Evolutionary conservation across 495 filamentous ascomycete genomes (phyloP), one percentile per base, ranked within the genome.

Genomic region (Neurospora sp.): DNA sequence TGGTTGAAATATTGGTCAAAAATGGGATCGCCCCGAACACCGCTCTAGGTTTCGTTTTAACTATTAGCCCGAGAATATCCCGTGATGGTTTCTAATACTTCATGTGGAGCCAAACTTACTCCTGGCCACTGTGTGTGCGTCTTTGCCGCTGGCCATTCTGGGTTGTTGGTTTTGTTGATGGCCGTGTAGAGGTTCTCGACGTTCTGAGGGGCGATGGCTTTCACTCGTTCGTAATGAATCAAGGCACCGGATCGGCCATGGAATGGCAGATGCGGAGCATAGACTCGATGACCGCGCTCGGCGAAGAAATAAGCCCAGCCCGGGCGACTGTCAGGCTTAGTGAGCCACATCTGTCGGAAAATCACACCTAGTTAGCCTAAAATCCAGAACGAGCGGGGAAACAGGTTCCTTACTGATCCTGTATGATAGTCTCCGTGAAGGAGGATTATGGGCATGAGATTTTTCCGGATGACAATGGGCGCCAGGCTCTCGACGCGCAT

Each of bases 81-180:
- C 22, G 4, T 3, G 5, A 35, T 59, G 6, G 39, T 46, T 27
- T 39, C 14, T 20, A 37, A 20, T n/a, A 40, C 61, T 12, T 7
- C 14, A 18, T 38, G 7, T 39, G 53, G 74, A 22, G 40, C 20
- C 3, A 14, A 38, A 74, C 77, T 74, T 71, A 78, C 75, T 40
- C 87, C 86, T 14, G 87, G 86, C 84, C 86, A 89, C 80, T 89
- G 86, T n/a, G 82, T 85, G 70, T 88, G 86, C 27, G 82, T 76
- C 40, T 76, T 71, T 20, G 85, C 84, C 75, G 83, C 83, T 0
- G 82, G 81, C 82, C 84, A 88, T 8, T 72, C 41, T 16, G 18
- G 16, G 3, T 68, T 48, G 8, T 71, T 77, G 70, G 74, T 61
- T n/a, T 82, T 73, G 66, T 79, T 72, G 66, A 77, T 71, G 8